Evolutionary conservation across 1,284 basidiomycete genomes (phyloP), one percentile per base, ranked within the genome.

Genomic region (Puccinia polysora): DNA sequence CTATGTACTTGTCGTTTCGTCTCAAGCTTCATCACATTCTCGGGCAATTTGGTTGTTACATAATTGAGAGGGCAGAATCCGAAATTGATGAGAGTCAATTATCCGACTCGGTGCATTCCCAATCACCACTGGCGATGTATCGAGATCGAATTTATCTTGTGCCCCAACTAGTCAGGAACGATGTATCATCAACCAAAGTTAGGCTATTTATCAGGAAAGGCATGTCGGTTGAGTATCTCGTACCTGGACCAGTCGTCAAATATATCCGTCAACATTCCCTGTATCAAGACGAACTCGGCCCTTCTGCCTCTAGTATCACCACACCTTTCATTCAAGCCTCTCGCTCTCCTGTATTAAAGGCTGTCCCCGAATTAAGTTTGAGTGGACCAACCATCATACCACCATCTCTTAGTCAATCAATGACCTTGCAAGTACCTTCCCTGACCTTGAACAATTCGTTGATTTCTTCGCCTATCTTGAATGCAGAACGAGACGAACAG

Each of bases 51-150:
- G 95, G 95, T 36, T 91, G 89, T 76, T 86, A 97, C 78, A 97
- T 97, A 77, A 88, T 98, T 65, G 95, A 97, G 81, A 87, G 95
- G 58, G 90, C 93, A 2, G 94, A 95, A 23, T 90, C 93, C 6
- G 92, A 92, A 78, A 89, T 97, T 7, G 67, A 69, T n/a, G 50
- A 69, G 36, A 49, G 50, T 15, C 56, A 59, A 40, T 45, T 69
- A 15, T 50, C 67, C 10, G 43, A 53, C 20, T 69, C 67, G 5
- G 34, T 56, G 2, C 55, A 49, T 34, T 69, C 67, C 6, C 38
- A 60, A 59, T 69, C 67, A 10, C 65, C 65, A 15, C 49, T 69
- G n/a, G 55, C 55, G 28, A 53, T 69, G 43, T 60, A 69, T 18
- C 25, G 56, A 20, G 32, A 60, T 43, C 40, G 45, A 14, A 69